Percentiles rank a stretch among this genome's conserved stretches.
These are phyloP conservation scores for Telfairia occidentalis DNA, from an alignment of 331 rosid species.

Conservation along the genomic window DNA sequence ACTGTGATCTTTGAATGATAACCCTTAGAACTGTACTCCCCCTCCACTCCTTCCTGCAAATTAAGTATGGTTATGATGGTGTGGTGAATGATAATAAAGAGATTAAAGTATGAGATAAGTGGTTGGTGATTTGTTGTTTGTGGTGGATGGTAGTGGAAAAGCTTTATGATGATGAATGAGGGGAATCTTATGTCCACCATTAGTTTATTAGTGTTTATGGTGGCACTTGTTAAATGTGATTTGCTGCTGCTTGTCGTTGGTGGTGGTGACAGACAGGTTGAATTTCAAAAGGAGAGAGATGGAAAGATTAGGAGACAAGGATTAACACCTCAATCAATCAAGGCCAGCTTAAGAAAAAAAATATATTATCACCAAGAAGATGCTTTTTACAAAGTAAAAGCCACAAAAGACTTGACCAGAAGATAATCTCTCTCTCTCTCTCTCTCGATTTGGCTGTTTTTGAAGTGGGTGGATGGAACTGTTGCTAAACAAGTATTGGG, in stretches of 20 bases:
- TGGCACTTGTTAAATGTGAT: slow-evolving; percentile 8
- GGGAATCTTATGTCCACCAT: slow-evolving; percentile 28
- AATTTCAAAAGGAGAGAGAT: not conserved
- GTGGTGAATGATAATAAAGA: not conserved
- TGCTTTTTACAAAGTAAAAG: not conserved
- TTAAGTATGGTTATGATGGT: too few relatives aligned
- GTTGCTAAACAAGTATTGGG: not conserved
- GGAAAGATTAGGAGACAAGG: slow-evolving; percentile 5
- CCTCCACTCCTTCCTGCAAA: too few relatives aligned
- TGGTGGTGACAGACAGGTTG: not conserved
- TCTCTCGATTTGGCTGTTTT: not conserved
- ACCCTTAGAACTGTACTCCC: too few relatives aligned
- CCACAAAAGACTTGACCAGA: not conserved
- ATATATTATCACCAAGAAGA: not conserved
- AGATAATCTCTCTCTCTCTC: not conserved
- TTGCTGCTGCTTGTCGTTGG: not conserved
- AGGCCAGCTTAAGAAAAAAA: not conserved
- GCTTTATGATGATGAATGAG: slow-evolving; percentile 15
- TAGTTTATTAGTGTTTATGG: slow-evolving; percentile 11
- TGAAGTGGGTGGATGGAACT: slow-evolving; percentile 4
- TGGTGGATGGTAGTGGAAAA: slow-evolving; percentile 33
- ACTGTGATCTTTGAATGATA: too few relatives aligned
- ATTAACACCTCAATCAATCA: slow-evolving; percentile 7
- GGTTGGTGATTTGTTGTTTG: slow-evolving; percentile 10
- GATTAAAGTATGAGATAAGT: not conserved